phyloP scores from a whole-genome alignment of 768 basidiomycete genomes.

The Leccinum fibrillosum region DNA sequence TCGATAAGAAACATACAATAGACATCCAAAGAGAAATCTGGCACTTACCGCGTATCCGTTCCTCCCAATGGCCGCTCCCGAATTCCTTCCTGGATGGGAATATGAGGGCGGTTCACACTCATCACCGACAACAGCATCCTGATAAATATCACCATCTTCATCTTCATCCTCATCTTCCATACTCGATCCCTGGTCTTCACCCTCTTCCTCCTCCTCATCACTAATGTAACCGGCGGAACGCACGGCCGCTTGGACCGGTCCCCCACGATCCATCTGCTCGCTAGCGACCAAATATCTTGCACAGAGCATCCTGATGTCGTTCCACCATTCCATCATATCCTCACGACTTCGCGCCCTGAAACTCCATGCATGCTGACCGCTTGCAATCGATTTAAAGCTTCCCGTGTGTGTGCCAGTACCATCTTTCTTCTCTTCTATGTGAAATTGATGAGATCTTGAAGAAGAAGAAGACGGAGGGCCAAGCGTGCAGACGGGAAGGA shows the following conservation, averaged over 20 bases:
- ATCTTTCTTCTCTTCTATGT: slow-evolving; percentile 89
- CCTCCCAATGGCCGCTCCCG: slow-evolving; percentile 39
- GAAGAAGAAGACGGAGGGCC: slow-evolving; percentile 76
- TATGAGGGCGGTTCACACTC: slow-evolving; percentile 63
- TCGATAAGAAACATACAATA: background rate
- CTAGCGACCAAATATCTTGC: slow-evolving; percentile 92
- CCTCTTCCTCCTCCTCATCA: slow-evolving; percentile 67
- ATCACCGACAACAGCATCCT: slow-evolving; percentile 34
- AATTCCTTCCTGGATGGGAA: slow-evolving; percentile 42
- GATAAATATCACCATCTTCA: slow-evolving; percentile 49
- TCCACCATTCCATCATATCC: slow-evolving; percentile 99
- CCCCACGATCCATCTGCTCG: slow-evolving; percentile 88
- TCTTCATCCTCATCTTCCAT: slow-evolving; percentile 43
- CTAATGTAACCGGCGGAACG: slow-evolving; percentile 84
- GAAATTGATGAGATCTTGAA: slow-evolving; percentile 90
- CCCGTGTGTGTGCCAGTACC: slow-evolving; percentile 63
- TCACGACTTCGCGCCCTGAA: slow-evolving; percentile 88
- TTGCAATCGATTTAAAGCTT: slow-evolving; percentile 41
- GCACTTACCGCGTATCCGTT: slow-evolving; percentile 65
- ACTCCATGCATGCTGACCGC: slow-evolving; percentile 70
- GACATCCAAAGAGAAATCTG: background rate
- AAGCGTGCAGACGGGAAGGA: slow-evolving; percentile 93
- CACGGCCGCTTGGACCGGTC: slow-evolving; percentile 91
- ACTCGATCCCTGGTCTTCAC: slow-evolving; percentile 60
- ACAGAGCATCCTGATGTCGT: slow-evolving; percentile 91